These are phyloP conservation scores for Phytopythium oedochilum DNA, from an alignment of 352 stramenopile genomes.

Conservation along the genomic window DNA sequence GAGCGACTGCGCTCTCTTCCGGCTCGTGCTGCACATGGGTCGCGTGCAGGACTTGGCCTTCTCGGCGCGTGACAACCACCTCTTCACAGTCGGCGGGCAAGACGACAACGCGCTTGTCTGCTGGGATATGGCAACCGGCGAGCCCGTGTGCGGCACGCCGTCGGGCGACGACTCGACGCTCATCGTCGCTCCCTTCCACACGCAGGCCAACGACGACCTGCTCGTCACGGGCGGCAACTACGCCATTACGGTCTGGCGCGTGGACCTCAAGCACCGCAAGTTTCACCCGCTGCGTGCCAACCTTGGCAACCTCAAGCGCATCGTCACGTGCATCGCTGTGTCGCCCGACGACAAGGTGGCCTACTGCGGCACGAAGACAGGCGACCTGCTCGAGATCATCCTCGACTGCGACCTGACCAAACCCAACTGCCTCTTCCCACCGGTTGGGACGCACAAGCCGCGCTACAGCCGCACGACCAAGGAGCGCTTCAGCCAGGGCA, in stretches of 20 bases:
- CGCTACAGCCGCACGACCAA: slow-evolving; percentile 89
- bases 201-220: slow-evolving; percentile 82
- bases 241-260: slow-evolving; percentile 87
- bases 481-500: slow-evolving; percentile 91
- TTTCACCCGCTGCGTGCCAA: slow-evolving; percentile 93
- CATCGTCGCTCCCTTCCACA: slow-evolving; percentile 85
- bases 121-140: slow-evolving; percentile 89
- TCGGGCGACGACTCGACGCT: slow-evolving; percentile 92
- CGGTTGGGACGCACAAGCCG: slow-evolving; percentile 73
- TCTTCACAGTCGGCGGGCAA: slow-evolving; percentile 92
- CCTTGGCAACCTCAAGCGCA: slow-evolving; percentile 91
- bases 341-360: slow-evolving; percentile 90
- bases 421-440: slow-evolving; percentile 69
- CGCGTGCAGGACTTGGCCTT: slow-evolving; percentile 93
- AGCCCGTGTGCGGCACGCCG: slow-evolving; percentile 90
- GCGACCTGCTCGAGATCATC: slow-evolving; percentile 94
- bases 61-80: slow-evolving; percentile 77
- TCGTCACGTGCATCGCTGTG: slow-evolving; percentile 92
- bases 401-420: slow-evolving; percentile 94
- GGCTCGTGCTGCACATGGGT: slow-evolving; percentile 94
- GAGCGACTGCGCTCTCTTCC: slow-evolving; percentile 72
- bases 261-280: slow-evolving; percentile 88
- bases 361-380: slow-evolving; percentile 94
- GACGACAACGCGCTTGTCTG: slow-evolving; percentile 97
- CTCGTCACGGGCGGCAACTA: slow-evolving; percentile 95